Conservation (phyloP, 2,329 filamentous ascomycete species). For the Neopestalotiopsis sp. region DNA sequence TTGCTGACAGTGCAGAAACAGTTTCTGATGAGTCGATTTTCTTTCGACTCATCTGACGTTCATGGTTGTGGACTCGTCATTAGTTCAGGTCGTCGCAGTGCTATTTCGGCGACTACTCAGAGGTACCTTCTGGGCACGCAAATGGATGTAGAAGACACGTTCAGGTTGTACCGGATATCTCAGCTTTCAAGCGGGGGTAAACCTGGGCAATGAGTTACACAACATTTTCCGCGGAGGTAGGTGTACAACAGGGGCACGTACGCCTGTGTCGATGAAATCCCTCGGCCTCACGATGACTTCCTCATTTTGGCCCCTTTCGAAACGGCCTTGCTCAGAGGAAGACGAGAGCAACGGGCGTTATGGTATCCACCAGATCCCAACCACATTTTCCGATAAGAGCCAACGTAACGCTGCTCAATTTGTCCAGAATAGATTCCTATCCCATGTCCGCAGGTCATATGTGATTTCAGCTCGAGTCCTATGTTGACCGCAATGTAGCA, state of each 20-base stretch:
- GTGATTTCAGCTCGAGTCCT: not conserved
- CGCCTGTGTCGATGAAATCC: not conserved
- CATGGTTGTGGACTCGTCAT: not conserved
- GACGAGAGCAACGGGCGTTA: not conserved
- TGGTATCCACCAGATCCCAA: not conserved
- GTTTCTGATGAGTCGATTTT: conserved; percentile 1
- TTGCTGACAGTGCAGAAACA: conserved; percentile 1
- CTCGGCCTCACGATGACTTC: not conserved
- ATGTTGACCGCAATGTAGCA: not conserved
- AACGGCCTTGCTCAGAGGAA: not conserved
- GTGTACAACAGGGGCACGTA: not conserved
- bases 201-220: conserved; percentile 10
- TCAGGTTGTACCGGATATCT: conserved; percentile 9
- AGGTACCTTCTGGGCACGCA: not conserved
- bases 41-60: not conserved
- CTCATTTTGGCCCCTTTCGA: not conserved
- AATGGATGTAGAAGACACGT: not conserved
- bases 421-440: not conserved
- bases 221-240: not conserved
- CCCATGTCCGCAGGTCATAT: not conserved
- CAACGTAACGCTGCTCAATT: not conserved
- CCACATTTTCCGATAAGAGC: not conserved
- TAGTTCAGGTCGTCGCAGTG: not conserved
- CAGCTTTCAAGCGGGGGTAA: not conserved
- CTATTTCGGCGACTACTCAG: not conserved